These are phyloP conservation scores for Didymosphaeria variabile DNA, from an alignment of 2,329 filamentous ascomycete species.

Conservation along the genomic window DNA sequence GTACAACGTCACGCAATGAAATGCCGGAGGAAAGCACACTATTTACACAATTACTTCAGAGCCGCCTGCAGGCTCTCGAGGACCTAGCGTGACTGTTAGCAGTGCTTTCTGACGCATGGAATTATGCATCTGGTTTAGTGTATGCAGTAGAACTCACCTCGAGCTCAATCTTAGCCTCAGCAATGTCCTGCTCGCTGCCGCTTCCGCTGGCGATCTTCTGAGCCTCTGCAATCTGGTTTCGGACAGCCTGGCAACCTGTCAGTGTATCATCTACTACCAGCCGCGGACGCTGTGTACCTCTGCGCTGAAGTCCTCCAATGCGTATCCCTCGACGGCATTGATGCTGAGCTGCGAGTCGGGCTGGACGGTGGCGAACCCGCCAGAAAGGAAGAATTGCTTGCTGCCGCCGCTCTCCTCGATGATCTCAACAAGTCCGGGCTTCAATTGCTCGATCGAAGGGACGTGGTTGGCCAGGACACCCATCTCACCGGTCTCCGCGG, in stretches of 20 bases:
- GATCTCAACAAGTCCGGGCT: constrained; percentile 93
- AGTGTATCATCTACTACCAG: constrained; percentile 17
- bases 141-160: constrained; percentile 71
- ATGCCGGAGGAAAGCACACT: constrained; percentile 38
- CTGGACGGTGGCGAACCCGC: constrained; percentile 96
- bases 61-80: constrained; percentile 83
- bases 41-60: constrained; percentile 75
- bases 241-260: constrained; percentile 68
- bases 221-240: constrained; percentile 89
- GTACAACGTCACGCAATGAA: constrained; percentile 44
- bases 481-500: constrained; percentile 98
- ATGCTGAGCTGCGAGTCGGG: constrained; percentile 95
- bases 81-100: constrained; percentile 66
- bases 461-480: constrained; percentile 99
- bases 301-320: constrained; percentile 93
- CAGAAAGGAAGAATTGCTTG: constrained; percentile 99
- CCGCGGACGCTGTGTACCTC: constrained; percentile 61
- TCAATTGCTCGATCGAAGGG: constrained; percentile 97
- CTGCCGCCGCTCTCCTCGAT: constrained; percentile 87
- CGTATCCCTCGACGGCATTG: constrained; percentile 95
- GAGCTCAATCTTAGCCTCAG: constrained; percentile 98
- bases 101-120: constrained; percentile 18
- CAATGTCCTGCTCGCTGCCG: constrained; percentile 96
- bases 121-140: background rate
- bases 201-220: constrained; percentile 91